These are phyloP conservation scores for Pycnococcus provasolii DNA, from an alignment of 139 green algal species.

Conservation along the genomic window DNA sequence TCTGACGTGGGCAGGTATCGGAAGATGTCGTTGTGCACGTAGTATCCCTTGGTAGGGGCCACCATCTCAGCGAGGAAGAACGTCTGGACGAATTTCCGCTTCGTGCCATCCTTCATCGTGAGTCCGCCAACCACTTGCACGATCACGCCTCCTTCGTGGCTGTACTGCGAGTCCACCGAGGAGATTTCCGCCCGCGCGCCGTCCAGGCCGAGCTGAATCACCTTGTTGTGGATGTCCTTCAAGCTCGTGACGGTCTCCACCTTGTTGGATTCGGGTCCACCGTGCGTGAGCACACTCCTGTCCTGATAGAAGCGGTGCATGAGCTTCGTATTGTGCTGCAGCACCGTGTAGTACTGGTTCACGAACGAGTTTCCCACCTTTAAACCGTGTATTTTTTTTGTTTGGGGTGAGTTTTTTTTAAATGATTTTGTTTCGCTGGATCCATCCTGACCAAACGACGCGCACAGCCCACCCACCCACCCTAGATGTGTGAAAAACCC, in stretches of 20 bases:
- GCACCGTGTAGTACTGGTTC: slow-evolving; percentile 70
- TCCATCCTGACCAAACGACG: too few species aligned
- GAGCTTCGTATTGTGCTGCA: slow-evolving; percentile 50
- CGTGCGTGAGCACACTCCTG: slow-evolving; percentile 48
- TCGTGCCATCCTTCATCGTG: slow-evolving; percentile 29
- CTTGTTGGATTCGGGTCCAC: slow-evolving; percentile 4
- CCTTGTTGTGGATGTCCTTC: slow-evolving; percentile 60
- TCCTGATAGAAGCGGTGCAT: slow-evolving; percentile 79
- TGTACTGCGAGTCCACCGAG: slow-evolving; percentile 68
- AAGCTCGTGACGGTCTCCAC: slow-evolving; percentile 21
- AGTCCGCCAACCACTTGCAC: slow-evolving; percentile 63
- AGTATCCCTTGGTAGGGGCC: slow-evolving; percentile 63
- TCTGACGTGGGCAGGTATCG: slow-evolving; percentile 38
- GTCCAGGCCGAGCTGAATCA: slow-evolving; percentile 47
- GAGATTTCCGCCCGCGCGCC: slow-evolving; percentile 49
- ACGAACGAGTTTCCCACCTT: slow-evolving; percentile 69
- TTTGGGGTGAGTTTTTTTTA: too few species aligned
- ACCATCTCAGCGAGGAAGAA: slow-evolving; percentile 78
- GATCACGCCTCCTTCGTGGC: slow-evolving; percentile 53
- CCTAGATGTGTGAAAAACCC: too few species aligned
- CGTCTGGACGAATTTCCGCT: slow-evolving; percentile 61
- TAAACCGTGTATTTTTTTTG: slow-evolving; percentile 17
- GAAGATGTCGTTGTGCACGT: slow-evolving; percentile 82
- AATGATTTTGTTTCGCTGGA: too few species aligned
- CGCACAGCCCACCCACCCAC: too few species aligned